A percentile compares a stretch with the other conserved stretches of the same genome.
Evolutionary conservation across 768 basidiomycete species (phyloP).

Genomic region (Boletus tomentosulus): DNA sequence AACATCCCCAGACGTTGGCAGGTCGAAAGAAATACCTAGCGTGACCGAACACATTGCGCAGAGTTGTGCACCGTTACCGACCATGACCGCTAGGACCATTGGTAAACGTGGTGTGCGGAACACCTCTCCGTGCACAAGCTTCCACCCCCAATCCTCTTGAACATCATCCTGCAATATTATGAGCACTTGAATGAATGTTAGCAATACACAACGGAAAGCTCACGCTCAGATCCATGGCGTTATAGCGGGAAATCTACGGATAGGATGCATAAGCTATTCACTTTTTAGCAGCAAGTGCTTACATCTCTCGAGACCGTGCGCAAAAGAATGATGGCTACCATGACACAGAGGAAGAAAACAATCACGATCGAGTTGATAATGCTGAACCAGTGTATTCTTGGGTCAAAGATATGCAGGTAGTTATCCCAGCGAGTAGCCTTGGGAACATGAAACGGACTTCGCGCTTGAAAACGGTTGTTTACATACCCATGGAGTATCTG

Average conservation of each 20-base stretch:
- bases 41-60: slow-evolving; percentile 86
- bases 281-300: slow-evolving; percentile 15
- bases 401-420: slow-evolving; percentile 91
- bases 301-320: slow-evolving; percentile 89
- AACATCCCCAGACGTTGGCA: neutral
- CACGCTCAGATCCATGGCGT: slow-evolving; percentile 87
- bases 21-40: slow-evolving; percentile 47
- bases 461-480: neutral
- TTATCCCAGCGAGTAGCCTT: slow-evolving; percentile 96
- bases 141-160: slow-evolving; percentile 99
- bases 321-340: slow-evolving; percentile 90
- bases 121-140: slow-evolving; percentile 93
- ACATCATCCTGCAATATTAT: slow-evolving; percentile 69
- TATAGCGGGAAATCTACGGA: slow-evolving; percentile 57
- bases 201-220: slow-evolving; percentile 20
- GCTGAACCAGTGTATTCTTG: slow-evolving; percentile 95
- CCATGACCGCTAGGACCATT: slow-evolving; percentile 75
- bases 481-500: slow-evolving; percentile 76
- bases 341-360: slow-evolving; percentile 83
- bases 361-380: slow-evolving; percentile 91
- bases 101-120: slow-evolving; percentile 81
- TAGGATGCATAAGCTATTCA: neutral
- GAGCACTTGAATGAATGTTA: neutral
- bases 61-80: slow-evolving; percentile 64
- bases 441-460: slow-evolving; percentile 9